Evolutionary conservation across 768 basidiomycete species (phyloP), one percentile per base, ranked within the genome.

Genomic region (Crepidotus variabilis): DNA sequence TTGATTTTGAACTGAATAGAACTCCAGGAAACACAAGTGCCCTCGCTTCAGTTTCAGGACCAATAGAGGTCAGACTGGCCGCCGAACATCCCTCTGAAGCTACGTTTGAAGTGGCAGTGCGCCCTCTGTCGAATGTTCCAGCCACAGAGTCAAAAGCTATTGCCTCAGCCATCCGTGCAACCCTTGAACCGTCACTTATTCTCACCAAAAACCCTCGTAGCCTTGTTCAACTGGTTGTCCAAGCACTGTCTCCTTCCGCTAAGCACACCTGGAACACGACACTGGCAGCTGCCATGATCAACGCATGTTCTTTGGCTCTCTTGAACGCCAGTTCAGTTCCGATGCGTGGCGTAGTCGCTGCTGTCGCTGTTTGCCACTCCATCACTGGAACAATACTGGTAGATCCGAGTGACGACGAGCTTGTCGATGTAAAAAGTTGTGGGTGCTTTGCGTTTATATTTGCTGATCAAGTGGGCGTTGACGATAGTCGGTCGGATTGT

Each of bases 371-470:
- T 1, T 83, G 82, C 0, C 72, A 73, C 13, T 65, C 62, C 16
- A 55, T 60, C 6, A 65, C 59, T 3, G 64, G 72, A 0, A 57
- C 59, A 1, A 66, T 86, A 2, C 64, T 87, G 13, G 69, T 85
- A 1, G 85, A 86, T 64, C 84, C 85, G 1, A 72, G 66, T 8
- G 79, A 77, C 16, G 71, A 73, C 3, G 79, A 86, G 50, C 64
- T 67, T 1, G 51, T 62, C 0, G 51, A 55, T 0, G 62, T 81
- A 0, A 70, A 64, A 1, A 80, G 74, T 6, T 70, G 75, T 4
- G 89, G 89, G 0, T 85, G 85, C 61, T 91, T 92, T 61, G 89
- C 86, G 0, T 92, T 90, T 68, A 61, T 87, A 54, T 78, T 79
- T 63, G 69, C 73, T 2, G 69, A 70, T 53, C 63, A 66, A 8